Base-by-base conservation (phyloP, 805 yeast genomes). In the Priceomyces melissophilus region DNA sequence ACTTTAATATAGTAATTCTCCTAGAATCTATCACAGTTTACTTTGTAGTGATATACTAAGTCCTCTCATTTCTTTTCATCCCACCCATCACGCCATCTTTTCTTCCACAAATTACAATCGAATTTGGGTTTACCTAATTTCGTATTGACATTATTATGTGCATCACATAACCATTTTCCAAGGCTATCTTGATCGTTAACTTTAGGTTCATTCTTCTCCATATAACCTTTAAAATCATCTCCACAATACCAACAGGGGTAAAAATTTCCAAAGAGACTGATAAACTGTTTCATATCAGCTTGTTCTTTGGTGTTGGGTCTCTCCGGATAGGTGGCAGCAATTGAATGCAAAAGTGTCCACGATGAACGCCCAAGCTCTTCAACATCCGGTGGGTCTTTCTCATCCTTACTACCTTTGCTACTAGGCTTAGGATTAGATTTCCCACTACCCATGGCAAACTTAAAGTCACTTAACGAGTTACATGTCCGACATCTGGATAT, bases 171-270 rank as follows among this genome's bases (percentile, higher is more conserved):
- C 99, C 99, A 93, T 50, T 63, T 70, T 0, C 96, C 95, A 53
- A 93, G 79, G 40, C 79, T 84, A 39, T 88, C 96, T 50, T 86
- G 87, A 4, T 78, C 75, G 13, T 65, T 68, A 3, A 81, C 84
- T 42, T 67, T 69, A 13, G 87, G 86, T 50, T 75, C 80, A 31
- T 71, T 60, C 39, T 61, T 66, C 7, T 56, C 55, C 20, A 87
- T 69, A 60, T 84, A 88, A 25, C 63, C 60, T 40, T 78, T 73
- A 62, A 93, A 88, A 57, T 91, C 98, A 28, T 76, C 76, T 0
- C 95, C 96, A 67, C 98, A 91, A 68, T 79, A 81, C 85, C 90
- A 83, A 61, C 99, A 91, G 2, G 99, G 99, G 56, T 91, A 93
- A 26, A 91, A 70, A 45, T 79, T 78, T 3, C 93, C 80, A 54